Evolutionary conservation across 2,329 filamentous ascomycete genomes (phyloP).

Genomic region (Exophiala sp.): DNA sequence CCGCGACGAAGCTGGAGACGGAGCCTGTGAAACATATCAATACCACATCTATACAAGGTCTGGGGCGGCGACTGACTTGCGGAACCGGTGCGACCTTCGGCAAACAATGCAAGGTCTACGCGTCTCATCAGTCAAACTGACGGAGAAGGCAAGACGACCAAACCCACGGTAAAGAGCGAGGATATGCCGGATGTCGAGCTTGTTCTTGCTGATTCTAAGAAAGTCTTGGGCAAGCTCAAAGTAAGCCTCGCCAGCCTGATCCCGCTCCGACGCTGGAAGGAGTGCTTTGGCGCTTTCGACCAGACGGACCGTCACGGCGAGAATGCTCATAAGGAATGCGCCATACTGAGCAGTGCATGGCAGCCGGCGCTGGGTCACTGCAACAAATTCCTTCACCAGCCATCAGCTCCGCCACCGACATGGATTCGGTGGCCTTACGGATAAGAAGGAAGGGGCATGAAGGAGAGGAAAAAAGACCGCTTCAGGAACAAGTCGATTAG

Average conservation of each 20-base stretch:
- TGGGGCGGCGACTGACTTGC: background rate
- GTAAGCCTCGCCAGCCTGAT: conserved; percentile 8
- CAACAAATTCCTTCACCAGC: conserved; percentile 5
- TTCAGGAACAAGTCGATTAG: background rate
- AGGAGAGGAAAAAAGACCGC: conserved; percentile 13
- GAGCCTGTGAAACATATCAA: background rate
- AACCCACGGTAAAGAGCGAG: conserved; percentile 10
- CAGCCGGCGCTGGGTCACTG: conserved; percentile 9
- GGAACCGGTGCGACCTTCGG: conserved; percentile 5
- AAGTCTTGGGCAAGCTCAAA: conserved; percentile 15
- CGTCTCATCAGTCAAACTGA: background rate
- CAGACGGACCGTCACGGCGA: conserved; percentile 9
- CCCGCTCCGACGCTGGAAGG: conserved; percentile 3
- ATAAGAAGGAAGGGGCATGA: conserved; percentile 12
- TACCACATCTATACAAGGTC: background rate
- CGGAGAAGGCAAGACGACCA: background rate
- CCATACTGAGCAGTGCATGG: conserved; percentile 11
- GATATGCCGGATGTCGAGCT: conserved; percentile 12
- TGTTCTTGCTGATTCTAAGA: conserved; percentile 12
- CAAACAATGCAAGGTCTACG: conserved; percentile 9
- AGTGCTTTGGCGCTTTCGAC: conserved; percentile 9
- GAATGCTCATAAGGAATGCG: conserved; percentile 11
- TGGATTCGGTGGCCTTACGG: conserved; percentile 2
- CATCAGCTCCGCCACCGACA: background rate
- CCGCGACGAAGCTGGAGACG: conserved; percentile 11